Base-by-base conservation (phyloP, 192 early-diverging fungal genomes). In the Coemansia sp. region DNA sequence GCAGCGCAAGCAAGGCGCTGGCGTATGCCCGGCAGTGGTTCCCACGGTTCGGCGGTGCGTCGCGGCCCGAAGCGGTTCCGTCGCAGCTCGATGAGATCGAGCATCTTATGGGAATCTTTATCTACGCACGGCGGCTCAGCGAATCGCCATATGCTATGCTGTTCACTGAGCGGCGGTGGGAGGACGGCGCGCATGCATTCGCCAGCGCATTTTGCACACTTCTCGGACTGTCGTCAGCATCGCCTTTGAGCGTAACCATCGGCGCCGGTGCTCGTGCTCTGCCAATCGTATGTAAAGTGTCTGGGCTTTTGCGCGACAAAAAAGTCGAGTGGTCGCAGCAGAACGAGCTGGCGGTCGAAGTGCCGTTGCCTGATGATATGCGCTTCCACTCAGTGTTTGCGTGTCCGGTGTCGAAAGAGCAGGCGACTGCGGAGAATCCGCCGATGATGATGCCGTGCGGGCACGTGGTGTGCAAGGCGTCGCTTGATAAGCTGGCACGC, bases 401-500 rank as follows among this genome's bases (percentile, higher is more conserved):
- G 1, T 99, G 97, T 71, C 97, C 97, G 5, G 97, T 99, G 2
- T 88, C 87, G 26, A 97, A 97, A 74, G 97, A 99, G 69, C 91
- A 93, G 70, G 91, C 91, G 1, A 88, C 92, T 5, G 85, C 88
- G 18, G 84, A 86, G n/a, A 99, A 99, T 60, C 96, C 96, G 47
- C 97, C 97, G 0, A 98, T 97, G 93, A 92, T 93, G 91, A 87
- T 99, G 89, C 82, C 83, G 2, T 99, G 97, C 74, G 97, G 97
- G 12, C 97, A 99, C 70, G 93, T 98, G 0, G 87, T 99, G 34
- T 93, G 91, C 79, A 88, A 91, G 67, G 97, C 94, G 66, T 92
- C 90, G 72, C 77, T 99, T 58, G 79, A 83, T 7, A 85, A 92
- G 61, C 85, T 99, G 18, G 84, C 90, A 34, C 89, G 91, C 61